Conservation (phyloP, 257 asterid species). For the Solanum ahanhuiri region DNA sequence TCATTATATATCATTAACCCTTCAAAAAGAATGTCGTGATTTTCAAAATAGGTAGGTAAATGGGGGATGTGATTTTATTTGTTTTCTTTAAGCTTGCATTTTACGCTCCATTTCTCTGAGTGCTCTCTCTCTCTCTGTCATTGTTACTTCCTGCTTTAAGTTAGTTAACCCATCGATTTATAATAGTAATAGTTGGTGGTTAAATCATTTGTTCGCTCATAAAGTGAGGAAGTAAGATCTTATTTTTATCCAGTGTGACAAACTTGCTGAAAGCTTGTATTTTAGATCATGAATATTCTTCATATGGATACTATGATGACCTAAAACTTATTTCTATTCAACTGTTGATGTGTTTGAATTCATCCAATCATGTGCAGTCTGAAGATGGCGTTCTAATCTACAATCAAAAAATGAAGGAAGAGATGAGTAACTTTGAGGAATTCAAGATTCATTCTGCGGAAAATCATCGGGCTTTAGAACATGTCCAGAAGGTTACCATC, state of each 20-base stretch:
- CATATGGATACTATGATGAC: neutral
- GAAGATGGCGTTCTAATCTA: conserved; percentile 50
- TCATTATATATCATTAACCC: neutral
- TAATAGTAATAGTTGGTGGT: neutral
- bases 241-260: neutral
- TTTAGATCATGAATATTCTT: neutral
- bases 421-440: conserved; percentile 32
- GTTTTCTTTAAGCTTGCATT: neutral
- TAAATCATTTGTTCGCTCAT: neutral
- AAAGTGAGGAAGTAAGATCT: neutral
- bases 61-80: neutral
- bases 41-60: neutral
- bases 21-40: neutral
- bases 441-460: conserved; percentile 27
- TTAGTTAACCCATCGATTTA: neutral
- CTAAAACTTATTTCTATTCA: neutral
- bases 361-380: conserved; percentile 23
- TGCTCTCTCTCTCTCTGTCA: neutral
- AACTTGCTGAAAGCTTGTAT: neutral
- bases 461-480: conserved; percentile 18
- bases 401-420: conserved; percentile 40
- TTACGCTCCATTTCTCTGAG: neutral
- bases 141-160: neutral
- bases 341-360: neutral
- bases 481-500: conserved; percentile 10